Evolutionary conservation across 2,329 filamentous ascomycete genomes (phyloP).

Genomic region (Arthrobotrys entomopaga): DNA sequence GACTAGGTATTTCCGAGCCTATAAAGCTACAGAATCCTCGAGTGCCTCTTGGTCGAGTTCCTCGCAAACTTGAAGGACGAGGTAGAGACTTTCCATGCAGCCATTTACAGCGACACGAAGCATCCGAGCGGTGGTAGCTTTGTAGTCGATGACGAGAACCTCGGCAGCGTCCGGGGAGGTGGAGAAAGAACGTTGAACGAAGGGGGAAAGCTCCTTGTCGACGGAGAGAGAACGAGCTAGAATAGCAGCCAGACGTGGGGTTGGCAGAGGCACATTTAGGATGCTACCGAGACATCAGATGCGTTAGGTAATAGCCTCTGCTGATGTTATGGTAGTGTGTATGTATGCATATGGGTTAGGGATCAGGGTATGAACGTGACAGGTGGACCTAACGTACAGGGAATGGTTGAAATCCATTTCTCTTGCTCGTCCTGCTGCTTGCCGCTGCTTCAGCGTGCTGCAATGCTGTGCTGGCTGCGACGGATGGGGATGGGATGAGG

Average conservation of each 20-base stretch:
- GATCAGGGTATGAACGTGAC: constrained; percentile 31
- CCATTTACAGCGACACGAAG: constrained; percentile 93
- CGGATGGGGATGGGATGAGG: constrained; percentile 2
- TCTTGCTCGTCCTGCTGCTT: no score
- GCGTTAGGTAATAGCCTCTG: constrained; percentile 3
- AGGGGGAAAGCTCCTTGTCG: constrained; percentile 85
- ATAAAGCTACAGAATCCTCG: constrained; percentile 26
- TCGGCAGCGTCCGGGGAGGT: constrained; percentile 31
- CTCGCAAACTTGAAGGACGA: constrained; percentile 89
- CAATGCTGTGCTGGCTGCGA: constrained; percentile 1
- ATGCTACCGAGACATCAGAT: constrained; percentile 65
- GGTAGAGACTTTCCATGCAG: constrained; percentile 88
- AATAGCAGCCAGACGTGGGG: constrained; percentile 78
- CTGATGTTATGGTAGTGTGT: no score
- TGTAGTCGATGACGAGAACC: constrained; percentile 74
- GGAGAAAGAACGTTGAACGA: constrained; percentile 76
- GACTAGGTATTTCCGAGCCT: neutral
- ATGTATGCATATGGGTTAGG: neutral
- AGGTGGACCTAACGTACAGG: constrained; percentile 33
- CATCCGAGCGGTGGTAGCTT: constrained; percentile 93
- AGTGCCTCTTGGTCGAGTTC: constrained; percentile 64
- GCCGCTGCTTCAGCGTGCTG: no score
- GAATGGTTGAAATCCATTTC: constrained; percentile 40
- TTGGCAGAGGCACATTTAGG: constrained; percentile 84
- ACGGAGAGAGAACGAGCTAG: constrained; percentile 74